Evolutionary conservation across 2,329 filamentous ascomycete species (phyloP), one percentile per base, ranked within the genome.

Genomic region (Verticillium albo-atrum): DNA sequence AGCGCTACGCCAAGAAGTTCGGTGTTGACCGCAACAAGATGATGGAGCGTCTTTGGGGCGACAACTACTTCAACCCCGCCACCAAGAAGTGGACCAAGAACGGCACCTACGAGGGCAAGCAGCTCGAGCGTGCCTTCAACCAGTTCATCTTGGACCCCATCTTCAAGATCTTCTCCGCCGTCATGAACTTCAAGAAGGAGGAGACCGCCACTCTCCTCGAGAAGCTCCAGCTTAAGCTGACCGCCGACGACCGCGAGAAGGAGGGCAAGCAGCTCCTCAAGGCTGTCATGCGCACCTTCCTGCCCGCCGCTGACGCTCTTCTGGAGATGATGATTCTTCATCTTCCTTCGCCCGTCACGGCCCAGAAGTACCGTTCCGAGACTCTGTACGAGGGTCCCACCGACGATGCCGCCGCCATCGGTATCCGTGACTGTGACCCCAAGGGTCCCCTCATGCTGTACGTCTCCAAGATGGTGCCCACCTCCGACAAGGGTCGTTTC

Each of bases 401-500:
- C 62, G 95, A 99, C 76, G 95, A 99, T 72, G 89, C 92, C 79
- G 88, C 89, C 71, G 93, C 90, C 83, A 90, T 97, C 77, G 92
- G 89, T 87, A 97, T 99, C 87, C 93, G 93, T 73, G 92, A 98
- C 86, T 98, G 95, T 79, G 92, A 99, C 79, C 86, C 94, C 80
- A 96, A 97, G 85, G 95, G 87, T 78, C 91, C 94, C 73, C 95
- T 99, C 81, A 99, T 99, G 95, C 86, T 98, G 70, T 99, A 99
- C 90, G 93, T 99, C 79, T 99, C 95, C 80, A 99, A 99, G 92
- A 99, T 99, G 95, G 95, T 99, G 75, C 95, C 95, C 74, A 99
- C 95, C 71, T 96, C 92, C 72, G 95, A 99, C 77, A 98, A 97
- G 90, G 95, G 95, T 81, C 94, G 95, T 83, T 99, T 99, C 92